Percentiles rank a stretch among this genome's conserved stretches.
Evolutionary conservation across 1,284 basidiomycete genomes (phyloP).

Genomic region (Trichosporon coremiiforme): DNA sequence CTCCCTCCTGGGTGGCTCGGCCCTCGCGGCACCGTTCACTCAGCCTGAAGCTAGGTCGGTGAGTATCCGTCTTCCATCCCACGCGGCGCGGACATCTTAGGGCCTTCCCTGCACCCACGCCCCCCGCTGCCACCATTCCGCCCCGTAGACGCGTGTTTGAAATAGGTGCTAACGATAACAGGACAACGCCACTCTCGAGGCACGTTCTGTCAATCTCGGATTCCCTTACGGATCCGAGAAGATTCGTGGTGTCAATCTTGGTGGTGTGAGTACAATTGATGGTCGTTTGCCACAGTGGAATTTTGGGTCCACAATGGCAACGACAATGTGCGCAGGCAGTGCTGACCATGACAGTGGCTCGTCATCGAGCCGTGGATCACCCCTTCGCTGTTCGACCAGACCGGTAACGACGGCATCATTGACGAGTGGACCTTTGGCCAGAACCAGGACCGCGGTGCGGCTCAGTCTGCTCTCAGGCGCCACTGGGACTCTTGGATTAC

Average conservation of each 20-base stretch:
- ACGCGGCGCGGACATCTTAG: too few species aligned
- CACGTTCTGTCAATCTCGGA: constrained; percentile 45
- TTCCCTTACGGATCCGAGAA: constrained; percentile 51
- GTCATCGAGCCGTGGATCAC: constrained; percentile 58
- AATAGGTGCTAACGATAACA: not conserved
- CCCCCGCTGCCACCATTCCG: not conserved
- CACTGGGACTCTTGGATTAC: constrained; percentile 63
- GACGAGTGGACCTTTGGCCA: constrained; percentile 79
- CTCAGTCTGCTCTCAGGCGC: constrained; percentile 39
- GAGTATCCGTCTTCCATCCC: not conserved
- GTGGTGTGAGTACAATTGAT: constrained; percentile 45
- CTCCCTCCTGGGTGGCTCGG: not conserved
- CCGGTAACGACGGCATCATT: constrained; percentile 66
- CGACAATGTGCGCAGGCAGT: not conserved
- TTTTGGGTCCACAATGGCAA: too few species aligned
- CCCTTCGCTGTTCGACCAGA: constrained; percentile 80
- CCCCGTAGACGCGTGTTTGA: not conserved
- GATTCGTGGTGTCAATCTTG: constrained; percentile 56
- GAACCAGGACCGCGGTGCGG: constrained; percentile 50
- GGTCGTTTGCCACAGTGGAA: not conserved
- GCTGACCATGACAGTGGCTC: constrained; percentile 38
- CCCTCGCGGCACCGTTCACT: not conserved
- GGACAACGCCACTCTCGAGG: constrained; percentile 22
- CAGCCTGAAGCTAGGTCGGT: not conserved
- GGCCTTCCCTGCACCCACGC: not conserved